phyloP scores from a whole-genome alignment of 495 filamentous ascomycete genomes.

The Aspergillus incahuasiensis region DNA sequence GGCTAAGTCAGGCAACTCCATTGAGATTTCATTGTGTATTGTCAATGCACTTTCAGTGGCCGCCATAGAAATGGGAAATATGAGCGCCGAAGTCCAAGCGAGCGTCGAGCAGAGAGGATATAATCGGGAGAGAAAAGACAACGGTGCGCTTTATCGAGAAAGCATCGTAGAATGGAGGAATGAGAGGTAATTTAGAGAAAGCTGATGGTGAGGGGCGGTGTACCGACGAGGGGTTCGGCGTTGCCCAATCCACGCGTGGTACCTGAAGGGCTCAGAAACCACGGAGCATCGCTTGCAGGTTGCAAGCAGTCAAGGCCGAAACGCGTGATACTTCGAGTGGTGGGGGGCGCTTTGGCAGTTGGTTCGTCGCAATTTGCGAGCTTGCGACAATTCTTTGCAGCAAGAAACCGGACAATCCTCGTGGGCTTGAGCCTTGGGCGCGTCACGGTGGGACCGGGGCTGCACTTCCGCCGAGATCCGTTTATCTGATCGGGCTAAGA shows the following conservation, averaged over 20 bases:
- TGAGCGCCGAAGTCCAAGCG: neutral
- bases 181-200: conserved; percentile 20
- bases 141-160: conserved; percentile 15
- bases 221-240: conserved; percentile 32
- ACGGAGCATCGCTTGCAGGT: conserved; percentile 20
- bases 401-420: conserved; percentile 14
- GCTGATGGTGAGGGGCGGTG: conserved; percentile 26
- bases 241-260: conserved; percentile 22
- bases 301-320: conserved; percentile 13
- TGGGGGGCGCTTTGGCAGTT: conserved; percentile 11
- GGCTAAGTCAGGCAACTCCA: conserved; percentile 39
- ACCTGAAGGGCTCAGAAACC: conserved; percentile 10
- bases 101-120: neutral
- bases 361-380: conserved; percentile 14
- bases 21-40: conserved; percentile 35
- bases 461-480: conserved; percentile 32
- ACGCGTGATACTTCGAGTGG: conserved; percentile 10
- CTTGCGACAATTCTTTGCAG: conserved; percentile 13
- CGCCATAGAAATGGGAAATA: conserved; percentile 29
- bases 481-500: conserved; percentile 38
- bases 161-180: conserved; percentile 19
- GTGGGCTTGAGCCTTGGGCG: conserved; percentile 10
- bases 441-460: conserved; percentile 18
- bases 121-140: conserved; percentile 4
- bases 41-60: conserved; percentile 39